Conservation (phyloP, 2,329 filamentous ascomycete genomes). For the Chlorencoelia australis region DNA sequence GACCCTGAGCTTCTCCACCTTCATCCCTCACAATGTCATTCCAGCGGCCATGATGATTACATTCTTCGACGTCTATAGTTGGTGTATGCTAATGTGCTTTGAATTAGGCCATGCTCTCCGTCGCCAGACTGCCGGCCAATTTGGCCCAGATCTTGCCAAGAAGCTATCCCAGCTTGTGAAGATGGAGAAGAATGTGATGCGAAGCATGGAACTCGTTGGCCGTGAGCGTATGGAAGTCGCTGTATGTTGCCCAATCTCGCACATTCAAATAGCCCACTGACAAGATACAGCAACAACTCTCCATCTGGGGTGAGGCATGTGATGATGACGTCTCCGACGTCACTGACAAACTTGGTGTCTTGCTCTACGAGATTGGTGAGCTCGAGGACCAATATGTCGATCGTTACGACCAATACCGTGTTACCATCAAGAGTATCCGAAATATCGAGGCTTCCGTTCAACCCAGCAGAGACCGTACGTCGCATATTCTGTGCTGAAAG, state of each 20-base stretch:
- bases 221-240: slow-evolving; percentile 98
- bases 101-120: slow-evolving; percentile 65
- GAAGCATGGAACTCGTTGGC: slow-evolving; percentile 89
- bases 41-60: not conserved
- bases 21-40: not conserved
- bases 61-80: not conserved
- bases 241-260: slow-evolving; percentile 45
- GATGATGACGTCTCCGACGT: slow-evolving; percentile 98
- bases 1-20: not conserved
- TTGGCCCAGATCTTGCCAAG: slow-evolving; percentile 77
- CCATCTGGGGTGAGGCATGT: slow-evolving; percentile 89
- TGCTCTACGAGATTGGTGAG: slow-evolving; percentile 89
- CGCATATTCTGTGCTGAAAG: not conserved
- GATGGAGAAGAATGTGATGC: slow-evolving; percentile 99
- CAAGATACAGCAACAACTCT: slow-evolving; percentile 78
- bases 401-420: slow-evolving; percentile 96
- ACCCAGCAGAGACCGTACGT: slow-evolving; percentile 88
- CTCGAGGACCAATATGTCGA: slow-evolving; percentile 96
- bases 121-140: slow-evolving; percentile 65
- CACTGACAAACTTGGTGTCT: slow-evolving; percentile 94
- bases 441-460: slow-evolving; percentile 99
- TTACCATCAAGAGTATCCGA: slow-evolving; percentile 98
- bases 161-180: slow-evolving; percentile 97
- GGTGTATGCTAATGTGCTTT: slow-evolving; percentile 43
- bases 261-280: slow-evolving; percentile 8